Evolutionary conservation across 345 rosid species (phyloP).

Genomic region (Mangifera indica): DNA sequence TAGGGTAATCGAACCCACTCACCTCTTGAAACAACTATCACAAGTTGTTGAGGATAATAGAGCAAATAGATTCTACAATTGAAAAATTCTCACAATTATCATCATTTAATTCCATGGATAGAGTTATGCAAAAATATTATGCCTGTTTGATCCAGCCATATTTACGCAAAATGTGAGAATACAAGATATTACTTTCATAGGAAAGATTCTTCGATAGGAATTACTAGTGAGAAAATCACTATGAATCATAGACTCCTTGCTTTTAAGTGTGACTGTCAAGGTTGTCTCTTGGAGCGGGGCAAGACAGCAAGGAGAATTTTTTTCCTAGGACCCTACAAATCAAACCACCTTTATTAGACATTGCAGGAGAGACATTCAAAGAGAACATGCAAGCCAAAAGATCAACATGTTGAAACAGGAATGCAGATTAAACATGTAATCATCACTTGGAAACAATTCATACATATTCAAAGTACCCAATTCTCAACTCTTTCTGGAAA

Average conservation of each 20-base stretch:
- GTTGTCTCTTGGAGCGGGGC: constrained; percentile 52
- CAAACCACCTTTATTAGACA: constrained; percentile 14
- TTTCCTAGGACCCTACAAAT: constrained; percentile 88
- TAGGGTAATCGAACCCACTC: too few relatives aligned
- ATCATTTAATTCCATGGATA: neutral
- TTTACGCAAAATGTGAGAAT: neutral
- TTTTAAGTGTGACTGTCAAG: constrained; percentile 4
- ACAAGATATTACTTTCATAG: neutral
- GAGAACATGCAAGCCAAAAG: neutral
- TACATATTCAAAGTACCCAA: neutral
- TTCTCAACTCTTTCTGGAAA: neutral
- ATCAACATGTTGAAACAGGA: neutral
- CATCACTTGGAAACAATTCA: neutral
- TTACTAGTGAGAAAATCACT: neutral
- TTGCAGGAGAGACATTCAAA: neutral
- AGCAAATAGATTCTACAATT: constrained; percentile 15
- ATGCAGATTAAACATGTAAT: neutral
- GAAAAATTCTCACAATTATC: constrained; percentile 12
- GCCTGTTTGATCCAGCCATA: constrained; percentile 1
- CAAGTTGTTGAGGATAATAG: neutral
- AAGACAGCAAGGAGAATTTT: constrained; percentile 77
- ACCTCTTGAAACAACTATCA: neutral
- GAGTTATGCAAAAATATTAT: constrained; percentile 13
- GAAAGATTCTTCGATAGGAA: constrained; percentile 8
- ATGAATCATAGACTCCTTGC: neutral